Evolutionary conservation across 2,329 filamentous ascomycete genomes (phyloP), one percentile per base, ranked within the genome.

Genomic region (Penicillium corylophilum): DNA sequence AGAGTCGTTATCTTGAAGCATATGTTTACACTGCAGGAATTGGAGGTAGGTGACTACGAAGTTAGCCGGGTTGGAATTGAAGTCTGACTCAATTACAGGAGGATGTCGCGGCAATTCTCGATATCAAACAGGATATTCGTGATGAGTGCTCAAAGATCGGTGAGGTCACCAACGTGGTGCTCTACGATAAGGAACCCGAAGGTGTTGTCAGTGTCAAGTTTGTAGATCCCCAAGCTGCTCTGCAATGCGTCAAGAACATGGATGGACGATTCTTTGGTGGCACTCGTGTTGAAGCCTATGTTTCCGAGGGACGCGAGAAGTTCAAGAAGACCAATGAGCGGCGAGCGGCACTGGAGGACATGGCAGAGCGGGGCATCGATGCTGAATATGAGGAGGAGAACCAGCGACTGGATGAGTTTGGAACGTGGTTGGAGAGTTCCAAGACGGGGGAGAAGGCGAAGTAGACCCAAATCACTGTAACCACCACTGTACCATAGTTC

Each of bases 61-160:
- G 13, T 5, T 13, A n/a, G 22, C 13, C 12, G 7, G 8, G 2
- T 16, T 18, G 22, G n/a, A 20, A 48, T 10, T 22, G 16, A 46
- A 13, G 42, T 38, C 60, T 69, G 48, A 71, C 57, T 20, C 22
- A 6, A 16, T 12, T 40, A 29, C 47, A 79, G 61, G 89, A 95
- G 66, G 92, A 97, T 64, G 85, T 89, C 2, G 85, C 85, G 0
- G 89, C 88, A 1, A 81, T 95, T 53, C 77, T 95, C 33, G 93
- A 97, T 57, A 95, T 97, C 75, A 95, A 95, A 68, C 88, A 96
- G 69, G 94, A 99, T 68, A 89, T 97, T 50, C 83, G 89, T 41
- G 90, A 96, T 45, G 92, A 96, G 72, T 95, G 90, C 70, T 80
- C 83, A 51, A 95, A 95, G 73, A 77, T 94, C 13, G 94, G 94